Evolutionary conservation across 306 rosid genomes (phyloP).

Genomic region (Gleditsia sinensis): DNA sequence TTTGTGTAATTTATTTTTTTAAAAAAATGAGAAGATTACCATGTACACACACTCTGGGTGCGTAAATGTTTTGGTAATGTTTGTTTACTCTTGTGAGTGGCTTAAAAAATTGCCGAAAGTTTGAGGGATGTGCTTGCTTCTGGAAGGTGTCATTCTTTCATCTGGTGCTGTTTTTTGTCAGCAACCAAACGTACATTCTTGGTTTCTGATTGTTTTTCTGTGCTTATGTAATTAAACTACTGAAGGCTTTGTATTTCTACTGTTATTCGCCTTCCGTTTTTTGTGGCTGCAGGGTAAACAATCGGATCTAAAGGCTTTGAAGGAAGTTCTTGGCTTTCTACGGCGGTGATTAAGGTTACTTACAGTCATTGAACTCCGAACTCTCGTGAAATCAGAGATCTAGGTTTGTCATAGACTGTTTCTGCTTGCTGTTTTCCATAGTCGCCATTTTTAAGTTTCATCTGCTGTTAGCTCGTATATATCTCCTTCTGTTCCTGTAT

Average conservation of each 20-base stretch:
- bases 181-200: background rate
- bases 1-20: background rate
- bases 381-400: conserved; percentile 47
- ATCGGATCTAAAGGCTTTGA: conserved; percentile 63
- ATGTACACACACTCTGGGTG: background rate
- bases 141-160: background rate
- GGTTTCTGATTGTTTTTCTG: conserved; percentile 35
- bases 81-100: background rate
- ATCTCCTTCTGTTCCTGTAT: conserved; percentile 16
- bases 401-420: conserved; percentile 21
- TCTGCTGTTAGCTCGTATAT: background rate
- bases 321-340: conserved; percentile 37
- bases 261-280: conserved; percentile 25
- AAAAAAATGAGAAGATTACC: background rate
- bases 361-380: background rate
- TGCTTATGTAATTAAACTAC: conserved; percentile 13
- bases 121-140: background rate
- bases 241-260: conserved; percentile 5
- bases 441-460: conserved; percentile 32
- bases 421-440: conserved; percentile 23
- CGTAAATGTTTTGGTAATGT: background rate
- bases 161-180: background rate
- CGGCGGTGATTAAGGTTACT: conserved; percentile 24
- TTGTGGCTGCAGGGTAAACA: conserved; percentile 35
- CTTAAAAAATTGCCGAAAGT: background rate